Evolutionary conservation across 139 green algal species (phyloP).

Genomic region (Tetratostichococcus sp.): DNA sequence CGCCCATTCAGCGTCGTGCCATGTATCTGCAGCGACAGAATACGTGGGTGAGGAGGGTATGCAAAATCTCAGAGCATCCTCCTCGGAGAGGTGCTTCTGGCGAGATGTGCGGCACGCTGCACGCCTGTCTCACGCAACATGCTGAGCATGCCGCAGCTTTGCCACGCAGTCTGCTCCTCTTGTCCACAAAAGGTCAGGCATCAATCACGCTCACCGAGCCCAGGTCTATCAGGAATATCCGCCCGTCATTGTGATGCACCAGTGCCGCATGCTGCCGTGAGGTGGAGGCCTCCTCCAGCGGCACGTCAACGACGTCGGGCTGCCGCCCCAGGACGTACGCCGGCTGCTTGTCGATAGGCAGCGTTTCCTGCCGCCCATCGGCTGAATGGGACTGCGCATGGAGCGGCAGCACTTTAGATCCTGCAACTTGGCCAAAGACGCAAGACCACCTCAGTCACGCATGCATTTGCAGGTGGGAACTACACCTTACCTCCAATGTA

Average conservation of each 20-base stretch:
- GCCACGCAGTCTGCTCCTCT: too few species aligned
- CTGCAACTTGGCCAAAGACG: too few species aligned
- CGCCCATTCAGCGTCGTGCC: slow-evolving; percentile 40
- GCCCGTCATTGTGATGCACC: slow-evolving; percentile 65
- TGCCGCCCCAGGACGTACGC: neutral
- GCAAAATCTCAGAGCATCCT: too few species aligned
- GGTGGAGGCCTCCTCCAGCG: slow-evolving; percentile 28
- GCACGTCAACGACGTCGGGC: slow-evolving; percentile 39
- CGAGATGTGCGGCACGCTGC: too few species aligned
- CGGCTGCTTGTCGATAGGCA: neutral
- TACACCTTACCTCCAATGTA: too few species aligned
- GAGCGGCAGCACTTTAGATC: neutral
- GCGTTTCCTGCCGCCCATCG: neutral
- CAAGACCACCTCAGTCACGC: too few species aligned
- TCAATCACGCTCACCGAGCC: slow-evolving; percentile 38
- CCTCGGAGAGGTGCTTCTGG: too few species aligned
- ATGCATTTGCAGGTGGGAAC: too few species aligned
- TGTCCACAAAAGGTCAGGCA: too few species aligned
- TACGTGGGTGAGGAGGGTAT: too few species aligned
- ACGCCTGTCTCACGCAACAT: too few species aligned
- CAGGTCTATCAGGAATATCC: slow-evolving; percentile 70
- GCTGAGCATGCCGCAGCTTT: too few species aligned
- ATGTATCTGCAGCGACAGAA: slow-evolving; percentile 45
- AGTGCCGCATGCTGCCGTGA: slow-evolving; percentile 55
- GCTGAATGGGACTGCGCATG: neutral